Evolutionary conservation across 2,329 filamentous ascomycete genomes (phyloP), one percentile per base, ranked within the genome.

Genomic region (Aspergillus sergii): DNA sequence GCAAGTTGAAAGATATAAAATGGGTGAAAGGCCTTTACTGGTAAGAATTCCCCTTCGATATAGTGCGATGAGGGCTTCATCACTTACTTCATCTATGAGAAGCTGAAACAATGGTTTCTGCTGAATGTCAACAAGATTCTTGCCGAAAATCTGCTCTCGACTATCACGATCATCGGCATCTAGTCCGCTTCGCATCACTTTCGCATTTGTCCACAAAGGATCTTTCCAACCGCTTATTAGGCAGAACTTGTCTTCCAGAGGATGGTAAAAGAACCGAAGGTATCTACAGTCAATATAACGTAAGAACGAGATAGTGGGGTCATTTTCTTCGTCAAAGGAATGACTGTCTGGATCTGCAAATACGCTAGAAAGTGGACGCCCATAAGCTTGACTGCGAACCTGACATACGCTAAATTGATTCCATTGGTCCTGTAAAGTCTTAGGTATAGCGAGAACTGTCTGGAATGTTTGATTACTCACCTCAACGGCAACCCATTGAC

Each of bases 1-100:
- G 94, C 94, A 71, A 98, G 90, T 79, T 99, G 95, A 75, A 99
- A 99, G 61, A 99, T 91, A 76, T 99, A 99, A 76, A 99, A 99
- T 0, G 95, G 96, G 75, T 99, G 95, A 72, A 99, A 93, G 23
- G 92, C 93, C 87, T 92, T 66, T 21, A 36, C 12, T 43, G 46
- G 50, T 72, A 56, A 69, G 64, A 54, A 58, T 34, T 34, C 39
- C 30, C 28, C 23, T 45, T 32, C n/a, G 11, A 43, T 43, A 26
- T 30, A 56, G 51, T 34, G 19, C 14, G 48, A 45, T 28, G 4
- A 1, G 57, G 26, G 2, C 5, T 54, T 43, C 19, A 32, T 61
- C 26, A 72, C 78, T 68, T 76, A 92, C 90, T 82, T 99, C 95
- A 70, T 99, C 94, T 23, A 97, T 84, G 16, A 99, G 84, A 55